Evolutionary conservation across 1,139 yeast genomes (phyloP).

Genomic region (Chernovozyma sophiae-reginae): DNA sequence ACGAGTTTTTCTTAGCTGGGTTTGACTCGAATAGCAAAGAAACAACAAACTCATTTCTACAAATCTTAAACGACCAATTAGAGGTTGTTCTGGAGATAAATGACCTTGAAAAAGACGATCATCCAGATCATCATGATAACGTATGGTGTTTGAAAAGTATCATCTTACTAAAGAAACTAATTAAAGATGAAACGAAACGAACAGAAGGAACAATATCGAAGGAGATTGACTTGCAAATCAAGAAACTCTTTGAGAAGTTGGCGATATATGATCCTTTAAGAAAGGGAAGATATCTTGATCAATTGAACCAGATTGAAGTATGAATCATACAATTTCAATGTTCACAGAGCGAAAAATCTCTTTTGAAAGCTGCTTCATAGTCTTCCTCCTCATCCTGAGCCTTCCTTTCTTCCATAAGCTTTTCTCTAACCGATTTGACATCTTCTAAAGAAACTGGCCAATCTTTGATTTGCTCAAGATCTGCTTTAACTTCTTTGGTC

Average conservation of each 20-base stretch:
- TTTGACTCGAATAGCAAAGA: slow-evolving; percentile 11
- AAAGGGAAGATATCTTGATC: slow-evolving; percentile 53
- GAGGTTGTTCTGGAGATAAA: slow-evolving; percentile 50
- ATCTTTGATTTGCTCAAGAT: neutral
- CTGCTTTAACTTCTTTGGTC: slow-evolving; percentile 7
- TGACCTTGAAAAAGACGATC: slow-evolving; percentile 55
- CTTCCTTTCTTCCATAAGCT: slow-evolving; percentile 33
- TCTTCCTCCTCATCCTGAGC: slow-evolving; percentile 9
- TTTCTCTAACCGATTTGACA: slow-evolving; percentile 14
- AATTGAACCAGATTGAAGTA: no score
- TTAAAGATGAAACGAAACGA: slow-evolving; percentile 15
- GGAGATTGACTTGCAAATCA: slow-evolving; percentile 15
- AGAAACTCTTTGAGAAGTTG: slow-evolving; percentile 36
- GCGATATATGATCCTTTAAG: slow-evolving; percentile 67
- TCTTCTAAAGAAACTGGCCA: slow-evolving; percentile 14
- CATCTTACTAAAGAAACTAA: slow-evolving; percentile 38
- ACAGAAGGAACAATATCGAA: slow-evolving; percentile 1
- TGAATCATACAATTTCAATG: no score
- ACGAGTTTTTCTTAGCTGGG: slow-evolving; percentile 38
- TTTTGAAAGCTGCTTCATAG: slow-evolving; percentile 12
- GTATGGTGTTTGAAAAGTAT: slow-evolving; percentile 66
- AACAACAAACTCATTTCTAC: slow-evolving; percentile 12
- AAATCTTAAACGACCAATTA: slow-evolving; percentile 37
- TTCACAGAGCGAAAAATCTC: slow-evolving; percentile 28
- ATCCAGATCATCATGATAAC: slow-evolving; percentile 49